Percentiles rank a stretch among this genome's conserved stretches.
phyloP scores from a whole-genome alignment of 139 green algal species.

The Chlorella sp. region DNA sequence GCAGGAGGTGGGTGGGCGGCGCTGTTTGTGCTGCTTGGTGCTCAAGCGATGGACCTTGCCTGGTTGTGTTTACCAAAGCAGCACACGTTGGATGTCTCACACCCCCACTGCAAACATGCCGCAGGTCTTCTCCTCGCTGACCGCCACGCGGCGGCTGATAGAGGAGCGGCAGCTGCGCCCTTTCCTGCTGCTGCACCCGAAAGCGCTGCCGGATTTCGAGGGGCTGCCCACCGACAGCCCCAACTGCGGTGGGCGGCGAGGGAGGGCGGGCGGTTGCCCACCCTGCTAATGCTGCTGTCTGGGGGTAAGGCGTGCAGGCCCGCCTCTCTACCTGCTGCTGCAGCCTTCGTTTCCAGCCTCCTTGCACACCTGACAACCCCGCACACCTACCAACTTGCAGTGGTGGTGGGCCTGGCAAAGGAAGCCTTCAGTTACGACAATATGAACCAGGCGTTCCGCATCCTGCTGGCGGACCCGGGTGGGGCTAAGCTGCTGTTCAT shows the following conservation, averaged over 20 bases:
- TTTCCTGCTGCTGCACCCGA: constrained; percentile 48
- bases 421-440: constrained; percentile 43
- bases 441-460: constrained; percentile 43
- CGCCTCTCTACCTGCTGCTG: too few species aligned
- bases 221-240: constrained; percentile 18
- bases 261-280: background rate
- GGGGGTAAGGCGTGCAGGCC: too few species aligned
- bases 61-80: background rate
- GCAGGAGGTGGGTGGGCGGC: constrained; percentile 6
- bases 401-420: constrained; percentile 48
- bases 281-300: background rate
- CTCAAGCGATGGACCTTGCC: background rate
- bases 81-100: background rate
- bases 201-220: constrained; percentile 46
- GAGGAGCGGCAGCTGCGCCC: constrained; percentile 24
- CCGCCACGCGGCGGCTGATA: constrained; percentile 28
- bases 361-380: too few species aligned
- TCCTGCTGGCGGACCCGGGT: constrained; percentile 37
- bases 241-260: constrained; percentile 6
- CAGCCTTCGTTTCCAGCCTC: too few species aligned
- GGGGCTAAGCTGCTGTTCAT: background rate
- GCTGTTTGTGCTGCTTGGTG: background rate
- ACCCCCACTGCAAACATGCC: background rate
- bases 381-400: background rate
- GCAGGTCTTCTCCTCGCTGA: constrained; percentile 24